Evolutionary conservation across 2,329 filamentous ascomycete species (phyloP).

Genomic region (Pyrenophora seminiperda): DNA sequence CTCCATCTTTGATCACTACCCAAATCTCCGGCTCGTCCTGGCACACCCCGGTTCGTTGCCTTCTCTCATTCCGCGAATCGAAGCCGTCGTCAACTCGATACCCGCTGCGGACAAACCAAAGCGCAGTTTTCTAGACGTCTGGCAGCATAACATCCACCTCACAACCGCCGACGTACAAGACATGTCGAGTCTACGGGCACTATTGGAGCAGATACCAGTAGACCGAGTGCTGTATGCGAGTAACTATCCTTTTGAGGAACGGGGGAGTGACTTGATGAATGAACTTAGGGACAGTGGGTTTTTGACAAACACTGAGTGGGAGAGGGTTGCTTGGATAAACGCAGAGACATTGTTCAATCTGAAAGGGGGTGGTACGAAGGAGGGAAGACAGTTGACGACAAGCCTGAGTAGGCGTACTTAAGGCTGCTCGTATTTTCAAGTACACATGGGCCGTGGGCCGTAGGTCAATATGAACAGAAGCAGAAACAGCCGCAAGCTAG

Average conservation of each 20-base stretch:
- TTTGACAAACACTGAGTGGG: constrained; percentile 56
- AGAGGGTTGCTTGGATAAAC: constrained; percentile 58
- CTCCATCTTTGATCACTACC: constrained; percentile 62
- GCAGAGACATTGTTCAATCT: constrained; percentile 48
- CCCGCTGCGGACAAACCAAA: constrained; percentile 23
- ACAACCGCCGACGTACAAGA: constrained; percentile 62
- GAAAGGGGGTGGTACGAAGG: constrained; percentile 3
- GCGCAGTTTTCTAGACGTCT: constrained; percentile 56
- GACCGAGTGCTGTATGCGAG: constrained; percentile 62
- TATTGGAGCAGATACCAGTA: constrained; percentile 53
- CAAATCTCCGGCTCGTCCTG: constrained; percentile 60
- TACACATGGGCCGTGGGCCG: no score
- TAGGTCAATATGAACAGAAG: background rate
- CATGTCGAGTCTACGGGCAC: constrained; percentile 54
- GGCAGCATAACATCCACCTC: constrained; percentile 62
- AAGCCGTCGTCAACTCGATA: constrained; percentile 30
- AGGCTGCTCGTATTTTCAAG: no score
- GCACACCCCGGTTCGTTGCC: constrained; percentile 61
- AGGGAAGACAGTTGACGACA: background rate
- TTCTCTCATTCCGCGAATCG: constrained; percentile 59
- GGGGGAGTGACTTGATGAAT: constrained; percentile 56
- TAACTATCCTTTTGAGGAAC: constrained; percentile 62
- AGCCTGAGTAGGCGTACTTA: no score
- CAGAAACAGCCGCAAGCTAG: background rate
- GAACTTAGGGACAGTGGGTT: constrained; percentile 58